Conservation (phyloP, 2,329 filamentous ascomycete species). For the Cercospora zeina region DNA sequence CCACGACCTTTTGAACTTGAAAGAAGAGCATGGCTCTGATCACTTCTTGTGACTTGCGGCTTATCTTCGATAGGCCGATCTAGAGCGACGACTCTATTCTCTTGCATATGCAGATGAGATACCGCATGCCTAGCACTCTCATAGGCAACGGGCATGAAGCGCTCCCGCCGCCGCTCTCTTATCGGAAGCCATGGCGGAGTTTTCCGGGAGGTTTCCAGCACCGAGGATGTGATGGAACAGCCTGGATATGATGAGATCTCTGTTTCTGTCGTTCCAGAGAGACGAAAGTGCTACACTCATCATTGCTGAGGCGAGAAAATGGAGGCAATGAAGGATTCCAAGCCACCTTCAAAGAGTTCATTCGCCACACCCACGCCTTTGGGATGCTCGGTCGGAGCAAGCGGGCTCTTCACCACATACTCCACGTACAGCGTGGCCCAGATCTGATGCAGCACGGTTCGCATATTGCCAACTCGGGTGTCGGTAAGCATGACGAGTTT, state of each 20-base stretch:
- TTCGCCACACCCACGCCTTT: constrained; percentile 64
- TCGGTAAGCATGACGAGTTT: constrained; percentile 98
- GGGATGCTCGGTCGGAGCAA: constrained; percentile 62
- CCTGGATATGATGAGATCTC: background rate
- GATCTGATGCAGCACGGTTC: constrained; percentile 93
- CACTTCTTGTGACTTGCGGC: background rate
- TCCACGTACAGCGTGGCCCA: constrained; percentile 98
- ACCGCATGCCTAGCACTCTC: background rate
- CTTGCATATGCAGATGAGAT: background rate
- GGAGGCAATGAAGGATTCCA: constrained; percentile 69
- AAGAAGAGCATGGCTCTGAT: background rate
- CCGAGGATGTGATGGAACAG: background rate
- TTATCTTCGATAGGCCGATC: background rate
- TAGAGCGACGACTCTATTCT: background rate
- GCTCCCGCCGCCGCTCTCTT: background rate
- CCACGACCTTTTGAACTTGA: background rate
- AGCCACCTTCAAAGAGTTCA: constrained; percentile 63
- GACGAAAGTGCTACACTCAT: background rate
- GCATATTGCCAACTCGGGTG: constrained; percentile 70
- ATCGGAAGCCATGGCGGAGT: background rate
- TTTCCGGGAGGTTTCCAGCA: background rate
- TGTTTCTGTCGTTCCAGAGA: background rate
- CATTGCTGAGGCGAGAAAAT: constrained; percentile 26
- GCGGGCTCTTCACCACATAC: constrained; percentile 70
- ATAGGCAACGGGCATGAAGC: background rate